phyloP scores from a whole-genome alignment of 805 yeast genomes.

The Lipomyces yamadae region DNA sequence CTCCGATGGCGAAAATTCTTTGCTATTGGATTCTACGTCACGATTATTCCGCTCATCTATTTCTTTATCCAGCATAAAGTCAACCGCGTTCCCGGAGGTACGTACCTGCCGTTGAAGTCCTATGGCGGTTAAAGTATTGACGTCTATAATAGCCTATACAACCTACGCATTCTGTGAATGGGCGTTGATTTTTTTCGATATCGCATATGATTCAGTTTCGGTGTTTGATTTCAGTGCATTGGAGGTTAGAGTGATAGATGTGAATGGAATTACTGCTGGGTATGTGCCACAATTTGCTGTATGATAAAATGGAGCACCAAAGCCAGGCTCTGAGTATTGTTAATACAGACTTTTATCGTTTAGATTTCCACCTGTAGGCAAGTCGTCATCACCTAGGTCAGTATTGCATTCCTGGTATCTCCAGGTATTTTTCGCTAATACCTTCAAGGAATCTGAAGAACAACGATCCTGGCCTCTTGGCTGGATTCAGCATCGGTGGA shows the following conservation, averaged over 20 bases:
- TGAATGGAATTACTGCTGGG: constrained; percentile 40
- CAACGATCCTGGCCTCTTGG: constrained; percentile 19
- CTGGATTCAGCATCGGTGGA: constrained; percentile 36
- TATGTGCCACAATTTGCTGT: constrained; percentile 35
- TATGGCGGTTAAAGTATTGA: neutral
- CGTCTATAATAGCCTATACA: constrained; percentile 70
- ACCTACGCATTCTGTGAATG: constrained; percentile 94
- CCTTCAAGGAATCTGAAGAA: constrained; percentile 8
- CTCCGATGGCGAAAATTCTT: constrained; percentile 57
- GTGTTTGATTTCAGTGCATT: constrained; percentile 68
- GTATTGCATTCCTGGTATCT: neutral
- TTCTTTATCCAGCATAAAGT: constrained; percentile 94
- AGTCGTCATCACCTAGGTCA: constrained; percentile 6
- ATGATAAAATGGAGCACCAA: neutral
- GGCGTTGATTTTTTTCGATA: constrained; percentile 81
- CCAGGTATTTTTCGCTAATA: constrained; percentile 9
- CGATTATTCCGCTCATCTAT: constrained; percentile 79
- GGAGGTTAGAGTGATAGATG: constrained; percentile 52
- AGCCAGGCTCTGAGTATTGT: neutral
- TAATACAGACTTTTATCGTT: constrained; percentile 10
- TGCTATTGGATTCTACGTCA: constrained; percentile 67
- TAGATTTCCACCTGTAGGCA: constrained; percentile 21
- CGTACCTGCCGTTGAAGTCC: neutral
- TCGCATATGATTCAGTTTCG: constrained; percentile 83
- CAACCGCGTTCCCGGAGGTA: constrained; percentile 72